phyloP scores from a whole-genome alignment of 495 filamentous ascomycete genomes.

The Cercophora scortea region DNA sequence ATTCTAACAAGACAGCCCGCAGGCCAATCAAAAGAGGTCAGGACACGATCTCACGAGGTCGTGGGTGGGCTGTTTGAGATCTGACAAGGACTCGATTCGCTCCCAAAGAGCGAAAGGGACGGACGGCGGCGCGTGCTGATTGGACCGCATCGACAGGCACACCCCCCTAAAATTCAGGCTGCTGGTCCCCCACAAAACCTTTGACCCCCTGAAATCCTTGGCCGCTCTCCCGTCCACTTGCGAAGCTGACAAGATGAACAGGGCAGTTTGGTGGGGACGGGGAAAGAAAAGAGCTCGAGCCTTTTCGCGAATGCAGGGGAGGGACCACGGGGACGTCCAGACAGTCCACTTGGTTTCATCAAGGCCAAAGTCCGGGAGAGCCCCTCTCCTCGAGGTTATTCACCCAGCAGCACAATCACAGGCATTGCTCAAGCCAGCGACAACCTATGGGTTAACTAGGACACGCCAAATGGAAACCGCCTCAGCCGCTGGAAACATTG shows the following conservation, averaged over 20 bases:
- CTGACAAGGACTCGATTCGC: conserved; percentile 8
- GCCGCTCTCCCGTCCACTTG: no score
- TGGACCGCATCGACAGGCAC: conserved; percentile 5
- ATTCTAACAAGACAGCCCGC: background rate
- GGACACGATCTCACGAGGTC: conserved; percentile 6
- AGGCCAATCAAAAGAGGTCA: conserved; percentile 7
- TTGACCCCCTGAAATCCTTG: no score
- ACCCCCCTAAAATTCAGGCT: conserved; percentile 11
- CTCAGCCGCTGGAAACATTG: no score
- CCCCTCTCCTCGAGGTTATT: no score
- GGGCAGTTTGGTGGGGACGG: no score
- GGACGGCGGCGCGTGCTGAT: conserved; percentile 14
- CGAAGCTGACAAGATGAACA: no score
- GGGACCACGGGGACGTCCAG: background rate
- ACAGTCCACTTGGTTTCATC: background rate
- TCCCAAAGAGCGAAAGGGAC: background rate
- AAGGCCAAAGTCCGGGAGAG: no score
- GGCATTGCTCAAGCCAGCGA: no score
- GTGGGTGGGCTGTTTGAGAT: conserved; percentile 7
- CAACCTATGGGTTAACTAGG: no score
- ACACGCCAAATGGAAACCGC: no score
- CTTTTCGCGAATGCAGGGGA: background rate
- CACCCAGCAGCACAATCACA: no score
- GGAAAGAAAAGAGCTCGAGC: no score
- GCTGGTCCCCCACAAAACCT: background rate